These are phyloP conservation scores for Spathaspora sp. DNA, from an alignment of 805 yeast genomes.

Conservation along the genomic window DNA sequence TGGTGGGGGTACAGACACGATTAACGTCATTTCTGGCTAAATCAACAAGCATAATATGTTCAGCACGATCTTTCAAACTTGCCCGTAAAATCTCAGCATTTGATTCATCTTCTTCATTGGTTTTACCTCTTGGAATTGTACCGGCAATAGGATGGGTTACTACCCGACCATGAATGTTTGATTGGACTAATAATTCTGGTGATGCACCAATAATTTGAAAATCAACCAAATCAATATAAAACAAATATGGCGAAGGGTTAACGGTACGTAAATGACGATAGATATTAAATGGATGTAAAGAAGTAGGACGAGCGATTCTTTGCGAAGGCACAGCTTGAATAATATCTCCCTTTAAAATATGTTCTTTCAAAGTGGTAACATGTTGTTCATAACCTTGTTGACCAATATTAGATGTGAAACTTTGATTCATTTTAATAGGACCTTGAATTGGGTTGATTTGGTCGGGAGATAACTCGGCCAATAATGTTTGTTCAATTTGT, in stretches of 20 bases:
- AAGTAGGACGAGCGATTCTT: slow-evolving; percentile 91
- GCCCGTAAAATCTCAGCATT: slow-evolving; percentile 71
- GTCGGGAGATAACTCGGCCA: slow-evolving; percentile 39
- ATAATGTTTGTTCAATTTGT: slow-evolving; percentile 47
- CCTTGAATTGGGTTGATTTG: slow-evolving; percentile 68
- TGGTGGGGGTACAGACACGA: slow-evolving; percentile 83
- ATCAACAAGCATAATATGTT: slow-evolving; percentile 98
- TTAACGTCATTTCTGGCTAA: slow-evolving; percentile 95
- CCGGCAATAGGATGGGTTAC: slow-evolving; percentile 99
- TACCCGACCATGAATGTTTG: slow-evolving; percentile 67
- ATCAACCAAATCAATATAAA: slow-evolving; percentile 86
- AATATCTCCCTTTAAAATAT: slow-evolving; percentile 87
- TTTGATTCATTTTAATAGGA: slow-evolving; percentile 62
- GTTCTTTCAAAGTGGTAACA: slow-evolving; percentile 70
- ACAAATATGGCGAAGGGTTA: slow-evolving; percentile 96
- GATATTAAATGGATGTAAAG: slow-evolving; percentile 93
- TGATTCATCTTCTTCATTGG: slow-evolving; percentile 86
- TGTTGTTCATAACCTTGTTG: slow-evolving; percentile 88
- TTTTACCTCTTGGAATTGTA: slow-evolving; percentile 85
- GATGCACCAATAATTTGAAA: slow-evolving; percentile 97
- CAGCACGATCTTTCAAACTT: slow-evolving; percentile 91
- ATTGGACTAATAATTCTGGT: slow-evolving; percentile 87
- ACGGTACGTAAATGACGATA: slow-evolving; percentile 93
- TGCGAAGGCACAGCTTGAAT: slow-evolving; percentile 99
- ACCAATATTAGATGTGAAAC: slow-evolving; percentile 85